Base-by-base conservation (phyloP, 345 rosid species). In the Crucihimalaya himalaica region DNA sequence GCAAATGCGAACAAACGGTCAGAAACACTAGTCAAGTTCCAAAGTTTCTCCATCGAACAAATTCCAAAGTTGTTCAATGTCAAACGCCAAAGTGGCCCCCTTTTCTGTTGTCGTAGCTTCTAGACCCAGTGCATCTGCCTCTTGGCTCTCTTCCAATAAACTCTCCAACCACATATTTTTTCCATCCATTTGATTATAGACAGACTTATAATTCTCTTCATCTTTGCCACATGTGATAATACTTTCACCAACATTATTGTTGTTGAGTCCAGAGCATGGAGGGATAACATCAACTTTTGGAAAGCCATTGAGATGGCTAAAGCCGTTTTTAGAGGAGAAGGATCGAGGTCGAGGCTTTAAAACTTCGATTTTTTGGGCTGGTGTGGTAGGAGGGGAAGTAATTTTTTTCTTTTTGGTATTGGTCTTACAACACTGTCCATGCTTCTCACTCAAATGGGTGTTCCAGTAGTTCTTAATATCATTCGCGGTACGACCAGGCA, bases 41-140 rank as follows among this genome's bases (percentile, higher is more conserved):
- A 34, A 3, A 34, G 2, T 34, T 11, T 75, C 59, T 48, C 37
- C 72, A 68, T 60, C 73, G 2, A 75, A 52, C 40, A 75, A 4
- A 52, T 14, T 75, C 79, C 79, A 75, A 61, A 75, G 69, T 58
- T 74, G 60, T 15, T 75, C 74, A 68, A 75, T 32, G 23, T 75
- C 74, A 52, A 75, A 61, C 1, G 68, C 59, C 5, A 45, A 63
- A 6, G 37, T 45, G 29, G 34, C 64, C 12, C 16, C 57, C 2
- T 51, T 67, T 11, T 40, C 35, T 39, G 35, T 9, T 10, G 8
- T 16, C 4, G 53, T 68, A 23, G 11, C 47, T 35, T 51, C 73
- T 18, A 5, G 42, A 52, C 5, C 39, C 40, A 46, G 14, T 7
- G 18, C 51, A 37, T 48, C 59, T 15, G 43, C 23, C 5, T 61